A percentile compares a stretch with the other conserved stretches of the same genome.
Evolutionary conservation across 2,329 filamentous ascomycete genomes (phyloP).

Genomic region (Pseudopyrenochaeta lycopersici): DNA sequence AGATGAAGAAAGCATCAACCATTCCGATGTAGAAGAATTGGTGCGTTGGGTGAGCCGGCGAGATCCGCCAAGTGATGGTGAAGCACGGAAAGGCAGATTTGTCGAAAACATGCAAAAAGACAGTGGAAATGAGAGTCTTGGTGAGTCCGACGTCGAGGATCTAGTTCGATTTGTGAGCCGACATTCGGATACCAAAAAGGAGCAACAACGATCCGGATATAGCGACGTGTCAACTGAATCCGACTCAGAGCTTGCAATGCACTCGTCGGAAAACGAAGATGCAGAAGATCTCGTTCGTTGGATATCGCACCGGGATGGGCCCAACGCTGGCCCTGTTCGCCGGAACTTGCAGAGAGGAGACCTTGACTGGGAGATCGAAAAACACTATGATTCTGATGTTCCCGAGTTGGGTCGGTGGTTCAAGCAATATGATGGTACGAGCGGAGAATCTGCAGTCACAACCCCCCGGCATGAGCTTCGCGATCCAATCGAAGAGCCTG

Average conservation of each 20-base stretch:
- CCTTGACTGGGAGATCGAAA: slow-evolving; percentile 14
- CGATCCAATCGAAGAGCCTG: slow-evolving; percentile 7
- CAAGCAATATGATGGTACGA: slow-evolving; percentile 31
- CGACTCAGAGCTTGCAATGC: slow-evolving; percentile 28
- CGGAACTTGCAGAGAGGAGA: slow-evolving; percentile 11
- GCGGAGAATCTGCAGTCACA: slow-evolving; percentile 27
- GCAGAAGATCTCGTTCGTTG: slow-evolving; percentile 35
- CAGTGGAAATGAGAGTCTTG: slow-evolving; percentile 39
- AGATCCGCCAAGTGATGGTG: slow-evolving; percentile 40
- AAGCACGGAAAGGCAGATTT: slow-evolving; percentile 16
- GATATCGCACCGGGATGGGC: slow-evolving; percentile 32
- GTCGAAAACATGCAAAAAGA: slow-evolving; percentile 22
- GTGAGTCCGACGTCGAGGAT: slow-evolving; percentile 43
- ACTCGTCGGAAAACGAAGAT: slow-evolving; percentile 26
- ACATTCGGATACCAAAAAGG: slow-evolving; percentile 17
- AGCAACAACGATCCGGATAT: slow-evolving; percentile 17
- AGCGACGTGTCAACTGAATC: slow-evolving; percentile 42
- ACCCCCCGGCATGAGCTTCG: slow-evolving; percentile 5
- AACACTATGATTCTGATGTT: slow-evolving; percentile 31
- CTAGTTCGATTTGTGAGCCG: slow-evolving; percentile 37
- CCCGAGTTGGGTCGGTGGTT: slow-evolving; percentile 32
- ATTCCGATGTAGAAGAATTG: slow-evolving; percentile 44
- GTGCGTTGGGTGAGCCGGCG: slow-evolving; percentile 45
- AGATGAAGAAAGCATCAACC: slow-evolving; percentile 36
- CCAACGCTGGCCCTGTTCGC: slow-evolving; percentile 30